Conservation (phyloP, 129 eudicot genomes). For the Artemisia argyi region DNA sequence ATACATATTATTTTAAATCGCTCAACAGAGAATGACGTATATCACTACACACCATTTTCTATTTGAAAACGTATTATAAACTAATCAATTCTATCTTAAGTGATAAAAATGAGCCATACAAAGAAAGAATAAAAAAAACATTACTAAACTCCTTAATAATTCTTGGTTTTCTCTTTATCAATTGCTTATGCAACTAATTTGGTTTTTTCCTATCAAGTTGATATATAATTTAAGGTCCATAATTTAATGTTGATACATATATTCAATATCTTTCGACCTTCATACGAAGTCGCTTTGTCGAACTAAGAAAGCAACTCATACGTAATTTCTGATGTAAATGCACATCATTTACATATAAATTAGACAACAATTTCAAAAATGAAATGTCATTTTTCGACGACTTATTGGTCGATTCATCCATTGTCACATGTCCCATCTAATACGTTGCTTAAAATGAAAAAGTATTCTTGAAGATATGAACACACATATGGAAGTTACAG, state of each 20-base stretch:
- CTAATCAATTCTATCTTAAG: no score
- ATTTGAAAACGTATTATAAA: no score
- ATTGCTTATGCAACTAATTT: slow-evolving; percentile 4
- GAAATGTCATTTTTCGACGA: neutral
- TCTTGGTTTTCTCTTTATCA: neutral
- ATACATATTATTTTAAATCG: no score
- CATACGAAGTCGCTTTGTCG: neutral
- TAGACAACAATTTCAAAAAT: neutral
- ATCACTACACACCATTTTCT: no score
- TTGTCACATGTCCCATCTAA: slow-evolving; percentile 21
- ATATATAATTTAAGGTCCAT: neutral
- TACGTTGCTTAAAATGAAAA: slow-evolving; percentile 42
- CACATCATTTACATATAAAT: slow-evolving; percentile 8
- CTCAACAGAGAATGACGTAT: no score
- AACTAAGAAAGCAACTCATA: neutral
- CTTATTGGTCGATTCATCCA: slow-evolving; percentile 9
- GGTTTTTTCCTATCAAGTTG: neutral
- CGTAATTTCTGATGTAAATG: slow-evolving; percentile 12
- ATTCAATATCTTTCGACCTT: neutral
- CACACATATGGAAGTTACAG: slow-evolving; percentile 18
- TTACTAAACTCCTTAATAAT: neutral
- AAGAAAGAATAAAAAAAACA: neutral
- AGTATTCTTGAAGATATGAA: slow-evolving; percentile 55
- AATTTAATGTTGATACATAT: neutral
- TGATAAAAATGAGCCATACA: neutral